Evolutionary conservation across 1,284 basidiomycete genomes (phyloP).

Genomic region (Rhodotorula sp.): DNA sequence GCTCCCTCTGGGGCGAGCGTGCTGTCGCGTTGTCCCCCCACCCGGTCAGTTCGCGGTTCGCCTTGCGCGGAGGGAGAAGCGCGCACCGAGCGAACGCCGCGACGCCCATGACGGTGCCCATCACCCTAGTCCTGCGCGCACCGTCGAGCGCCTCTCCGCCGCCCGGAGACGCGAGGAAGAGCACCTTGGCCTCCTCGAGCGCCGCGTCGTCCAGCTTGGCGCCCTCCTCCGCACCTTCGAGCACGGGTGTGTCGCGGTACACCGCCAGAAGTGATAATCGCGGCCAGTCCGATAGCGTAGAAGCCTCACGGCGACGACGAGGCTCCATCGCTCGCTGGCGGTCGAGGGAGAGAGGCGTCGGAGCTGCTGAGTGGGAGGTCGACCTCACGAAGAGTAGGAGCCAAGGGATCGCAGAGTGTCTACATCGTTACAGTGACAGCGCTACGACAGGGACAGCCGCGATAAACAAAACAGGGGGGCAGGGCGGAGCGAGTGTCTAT

Average conservation of each 20-base stretch:
- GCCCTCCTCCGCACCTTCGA: neutral
- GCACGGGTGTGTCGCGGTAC: conserved; percentile 22
- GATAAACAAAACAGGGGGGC: neutral
- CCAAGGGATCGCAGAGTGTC: neutral
- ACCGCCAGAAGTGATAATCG: conserved; percentile 23
- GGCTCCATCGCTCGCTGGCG: conserved; percentile 1
- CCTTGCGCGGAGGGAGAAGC: neutral
- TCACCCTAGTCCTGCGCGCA: conserved; percentile 17
- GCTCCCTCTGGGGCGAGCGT: conserved; percentile 15
- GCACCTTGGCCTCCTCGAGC: conserved; percentile 30
- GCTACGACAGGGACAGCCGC: neutral
- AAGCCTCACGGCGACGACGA: conserved; percentile 1
- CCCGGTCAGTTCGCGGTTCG: conserved; percentile 1
- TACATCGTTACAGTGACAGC: neutral
- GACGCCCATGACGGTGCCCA: conserved; percentile 39
- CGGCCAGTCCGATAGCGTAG: conserved; percentile 19
- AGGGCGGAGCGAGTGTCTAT: neutral
- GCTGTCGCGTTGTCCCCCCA: conserved; percentile 11
- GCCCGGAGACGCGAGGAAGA: conserved; percentile 11
- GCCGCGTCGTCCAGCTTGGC: conserved; percentile 13
- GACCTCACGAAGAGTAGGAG: no score
- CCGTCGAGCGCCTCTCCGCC: neutral
- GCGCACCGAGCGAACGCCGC: conserved; percentile 35
- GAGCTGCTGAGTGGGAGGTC: no score
- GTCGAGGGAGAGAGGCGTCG: neutral